Conservation (phyloP, 345 rosid species). For the Euphorbia pulcherrima region DNA sequence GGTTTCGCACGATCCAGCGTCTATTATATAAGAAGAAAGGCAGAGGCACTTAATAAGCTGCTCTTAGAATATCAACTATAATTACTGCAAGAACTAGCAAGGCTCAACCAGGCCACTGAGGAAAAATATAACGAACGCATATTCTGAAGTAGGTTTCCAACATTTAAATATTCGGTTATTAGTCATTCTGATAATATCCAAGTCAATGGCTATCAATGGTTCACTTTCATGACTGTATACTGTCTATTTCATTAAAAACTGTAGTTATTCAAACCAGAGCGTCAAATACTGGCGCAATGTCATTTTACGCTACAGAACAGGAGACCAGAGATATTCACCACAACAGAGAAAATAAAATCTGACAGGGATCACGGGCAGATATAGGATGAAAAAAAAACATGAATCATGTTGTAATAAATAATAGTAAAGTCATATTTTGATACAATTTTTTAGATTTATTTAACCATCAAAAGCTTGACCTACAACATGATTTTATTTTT, state of each 20-base stretch:
- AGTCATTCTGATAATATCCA: background rate
- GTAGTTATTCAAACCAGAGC: background rate
- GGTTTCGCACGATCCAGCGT: conserved; percentile 39
- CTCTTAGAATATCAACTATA: background rate
- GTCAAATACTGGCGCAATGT: background rate
- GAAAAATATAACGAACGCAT: background rate
- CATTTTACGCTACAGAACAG: background rate
- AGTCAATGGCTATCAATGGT: background rate
- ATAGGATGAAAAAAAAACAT: no score
- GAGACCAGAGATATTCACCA: background rate
- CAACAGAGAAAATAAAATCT: no score
- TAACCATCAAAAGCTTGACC: no score
- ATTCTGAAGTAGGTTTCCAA: background rate
- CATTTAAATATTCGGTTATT: background rate
- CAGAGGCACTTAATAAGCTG: background rate
- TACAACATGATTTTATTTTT: no score
- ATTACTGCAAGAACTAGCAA: background rate
- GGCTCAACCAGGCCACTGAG: background rate
- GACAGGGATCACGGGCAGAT: no score
- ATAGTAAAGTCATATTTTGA: no score
- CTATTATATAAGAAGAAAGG: conserved; percentile 13
- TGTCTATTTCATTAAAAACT: background rate
- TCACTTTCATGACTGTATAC: background rate
- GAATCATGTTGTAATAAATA: no score
- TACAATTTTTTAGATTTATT: no score